Evolutionary conservation across 192 early-diverging fungal genomes (phyloP).

Genomic region (Piromyces sp.): DNA sequence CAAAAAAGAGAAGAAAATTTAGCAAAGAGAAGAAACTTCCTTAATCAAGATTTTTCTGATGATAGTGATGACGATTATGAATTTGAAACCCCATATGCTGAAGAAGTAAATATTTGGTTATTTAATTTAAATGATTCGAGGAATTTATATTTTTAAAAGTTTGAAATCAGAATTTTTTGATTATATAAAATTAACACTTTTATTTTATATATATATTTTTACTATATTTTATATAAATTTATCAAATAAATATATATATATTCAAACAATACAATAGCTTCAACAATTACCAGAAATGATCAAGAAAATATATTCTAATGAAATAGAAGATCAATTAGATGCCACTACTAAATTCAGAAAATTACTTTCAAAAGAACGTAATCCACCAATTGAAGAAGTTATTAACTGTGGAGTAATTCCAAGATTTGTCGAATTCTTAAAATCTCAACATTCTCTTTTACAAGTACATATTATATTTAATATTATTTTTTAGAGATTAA

Average conservation of each 20-base stretch:
- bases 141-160: too few relatives aligned
- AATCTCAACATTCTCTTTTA: conserved; percentile 61
- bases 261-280: conserved; percentile 27
- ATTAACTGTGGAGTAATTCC: conserved; percentile 85
- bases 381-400: conserved; percentile 93
- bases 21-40: conserved; percentile 71
- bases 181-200: neutral
- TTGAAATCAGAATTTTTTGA: too few relatives aligned
- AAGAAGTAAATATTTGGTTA: conserved; percentile 40
- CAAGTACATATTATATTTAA: conserved; percentile 33
- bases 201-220: too few relatives aligned
- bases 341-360: conserved; percentile 84
- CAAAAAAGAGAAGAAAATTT: conserved; percentile 88
- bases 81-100: conserved; percentile 19
- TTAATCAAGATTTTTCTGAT: conserved; percentile 30
- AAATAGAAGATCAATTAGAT: conserved; percentile 58
- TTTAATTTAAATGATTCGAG: too few relatives aligned
- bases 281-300: conserved; percentile 67
- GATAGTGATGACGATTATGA: conserved; percentile 69
- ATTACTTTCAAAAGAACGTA: conserved; percentile 80
- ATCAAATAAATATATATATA: neutral
- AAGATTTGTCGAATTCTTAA: conserved; percentile 84
- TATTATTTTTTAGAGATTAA: too few relatives aligned
- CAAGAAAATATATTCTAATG: conserved; percentile 52
- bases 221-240: neutral